phyloP scores from a whole-genome alignment of 176 grass and related monocot genomes.

The Tillandsia leiboldiana region DNA sequence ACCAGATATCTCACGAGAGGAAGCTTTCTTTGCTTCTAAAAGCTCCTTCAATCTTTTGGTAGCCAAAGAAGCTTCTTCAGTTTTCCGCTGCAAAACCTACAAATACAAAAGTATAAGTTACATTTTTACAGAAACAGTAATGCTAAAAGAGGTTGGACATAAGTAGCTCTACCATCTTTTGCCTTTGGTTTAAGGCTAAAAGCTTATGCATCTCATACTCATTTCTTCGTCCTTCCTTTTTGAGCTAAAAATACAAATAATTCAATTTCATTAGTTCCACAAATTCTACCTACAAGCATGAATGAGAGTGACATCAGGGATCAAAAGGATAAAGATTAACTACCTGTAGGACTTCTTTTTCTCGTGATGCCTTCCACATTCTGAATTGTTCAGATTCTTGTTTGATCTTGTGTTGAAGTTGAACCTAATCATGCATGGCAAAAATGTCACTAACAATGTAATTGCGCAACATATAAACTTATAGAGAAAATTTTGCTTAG shows the following conservation, averaged over 20 bases:
- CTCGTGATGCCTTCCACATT: conserved; percentile 82
- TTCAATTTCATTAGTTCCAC: conserved; percentile 2
- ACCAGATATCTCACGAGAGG: conserved; percentile 58
- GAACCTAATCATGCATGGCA: conserved; percentile 44
- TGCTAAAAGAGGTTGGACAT: background rate
- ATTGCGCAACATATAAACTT: background rate
- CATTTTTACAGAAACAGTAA: background rate
- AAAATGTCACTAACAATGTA: background rate
- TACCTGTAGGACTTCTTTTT: conserved; percentile 97
- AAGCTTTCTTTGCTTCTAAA: conserved; percentile 71
- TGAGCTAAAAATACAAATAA: conserved; percentile 41
- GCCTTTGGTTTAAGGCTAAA: conserved; percentile 77
- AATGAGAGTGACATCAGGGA: background rate
- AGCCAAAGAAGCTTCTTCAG: conserved; percentile 78
- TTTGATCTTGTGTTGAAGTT: conserved; percentile 97
- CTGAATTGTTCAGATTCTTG: conserved; percentile 97
- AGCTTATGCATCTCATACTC: conserved; percentile 99
- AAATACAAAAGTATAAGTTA: conserved; percentile 11
- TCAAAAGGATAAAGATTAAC: conserved; percentile 3
- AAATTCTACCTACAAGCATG: conserved; percentile 1
- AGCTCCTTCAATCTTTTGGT: conserved; percentile 77
- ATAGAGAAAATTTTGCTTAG: background rate
- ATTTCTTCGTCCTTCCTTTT: conserved; percentile 84
- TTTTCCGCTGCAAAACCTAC: conserved; percentile 88
- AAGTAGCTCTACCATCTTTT: conserved; percentile 57